Conservation (phyloP, 441 rosid genomes). For the Jatropha podagrica region DNA sequence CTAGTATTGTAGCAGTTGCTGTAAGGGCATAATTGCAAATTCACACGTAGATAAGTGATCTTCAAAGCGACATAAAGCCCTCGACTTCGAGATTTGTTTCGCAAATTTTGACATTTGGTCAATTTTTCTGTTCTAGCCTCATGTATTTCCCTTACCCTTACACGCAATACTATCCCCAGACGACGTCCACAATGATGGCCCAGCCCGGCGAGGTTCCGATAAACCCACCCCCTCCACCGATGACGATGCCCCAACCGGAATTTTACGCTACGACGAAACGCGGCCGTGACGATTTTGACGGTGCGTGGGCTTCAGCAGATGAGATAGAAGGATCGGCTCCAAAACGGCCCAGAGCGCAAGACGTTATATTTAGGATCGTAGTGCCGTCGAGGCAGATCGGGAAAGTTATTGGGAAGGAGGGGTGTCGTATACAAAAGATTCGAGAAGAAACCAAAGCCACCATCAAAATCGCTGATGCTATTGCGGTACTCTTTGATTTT, state of each 20-base stretch:
- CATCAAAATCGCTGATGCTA: conserved; percentile 61
- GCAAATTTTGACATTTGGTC: neutral
- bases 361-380: conserved; percentile 54
- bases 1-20: neutral
- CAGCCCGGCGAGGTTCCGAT: conserved; percentile 29
- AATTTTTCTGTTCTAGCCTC: neutral
- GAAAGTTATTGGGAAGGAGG: conserved; percentile 65
- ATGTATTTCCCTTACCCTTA: conserved; percentile 25
- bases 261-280: conserved; percentile 37
- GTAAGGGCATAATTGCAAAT: conserved; percentile 26
- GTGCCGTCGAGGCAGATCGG: conserved; percentile 74
- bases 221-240: conserved; percentile 21
- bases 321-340: conserved; percentile 38
- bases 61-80: neutral
- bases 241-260: conserved; percentile 7
- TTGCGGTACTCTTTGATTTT: conserved; percentile 33
- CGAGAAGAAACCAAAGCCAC: conserved; percentile 69
- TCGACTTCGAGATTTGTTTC: neutral
- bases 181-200: conserved; percentile 25
- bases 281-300: conserved; percentile 44
- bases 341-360: conserved; percentile 49
- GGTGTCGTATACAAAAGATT: conserved; percentile 61
- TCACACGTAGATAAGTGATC: neutral
- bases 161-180: conserved; percentile 16
- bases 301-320: conserved; percentile 7